Evolutionary conservation across 345 rosid species (phyloP).

Genomic region (Cochlearia excelsa): DNA sequence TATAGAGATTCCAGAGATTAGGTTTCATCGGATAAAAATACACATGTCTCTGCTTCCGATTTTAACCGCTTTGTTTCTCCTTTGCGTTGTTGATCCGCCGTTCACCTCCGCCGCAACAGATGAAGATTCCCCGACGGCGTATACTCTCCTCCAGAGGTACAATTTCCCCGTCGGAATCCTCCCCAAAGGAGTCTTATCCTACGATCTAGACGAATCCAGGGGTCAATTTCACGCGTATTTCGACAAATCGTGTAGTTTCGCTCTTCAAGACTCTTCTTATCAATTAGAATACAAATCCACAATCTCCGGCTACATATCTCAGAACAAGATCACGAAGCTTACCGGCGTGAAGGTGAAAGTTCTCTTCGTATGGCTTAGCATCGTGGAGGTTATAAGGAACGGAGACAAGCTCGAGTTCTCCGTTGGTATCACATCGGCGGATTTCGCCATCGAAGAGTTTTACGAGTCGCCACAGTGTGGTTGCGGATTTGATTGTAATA

Average conservation of each 20-base stretch:
- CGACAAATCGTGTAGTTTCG: slow-evolving; percentile 67
- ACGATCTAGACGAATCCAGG: slow-evolving; percentile 61
- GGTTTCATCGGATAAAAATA: background rate
- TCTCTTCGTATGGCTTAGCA: slow-evolving; percentile 80
- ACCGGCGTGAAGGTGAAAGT: slow-evolving; percentile 87
- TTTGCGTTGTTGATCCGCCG: slow-evolving; percentile 32
- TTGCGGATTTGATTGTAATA: slow-evolving; percentile 70
- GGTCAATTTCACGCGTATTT: slow-evolving; percentile 60
- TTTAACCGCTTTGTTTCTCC: slow-evolving; percentile 23
- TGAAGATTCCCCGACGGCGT: slow-evolving; percentile 44
- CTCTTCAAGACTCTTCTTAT: slow-evolving; percentile 86
- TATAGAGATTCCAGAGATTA: background rate
- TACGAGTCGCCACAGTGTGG: slow-evolving; percentile 90
- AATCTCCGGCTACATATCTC: slow-evolving; percentile 61
- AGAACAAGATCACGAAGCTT: slow-evolving; percentile 52
- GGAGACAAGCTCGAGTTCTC: slow-evolving; percentile 73
- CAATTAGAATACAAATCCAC: slow-evolving; percentile 70
- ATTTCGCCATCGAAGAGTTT: slow-evolving; percentile 68
- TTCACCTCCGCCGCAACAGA: slow-evolving; percentile 22
- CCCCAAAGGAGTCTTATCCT: slow-evolving; percentile 58
- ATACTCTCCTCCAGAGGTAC: slow-evolving; percentile 58
- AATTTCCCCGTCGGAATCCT: slow-evolving; percentile 79
- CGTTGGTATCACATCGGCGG: slow-evolving; percentile 92
- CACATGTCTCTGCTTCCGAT: slow-evolving; percentile 24
- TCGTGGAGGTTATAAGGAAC: slow-evolving; percentile 68